A percentile compares a stretch with the other conserved stretches of the same genome.
Conservation (phyloP, 495 filamentous ascomycete genomes). For the Podospora tetraspora region DNA sequence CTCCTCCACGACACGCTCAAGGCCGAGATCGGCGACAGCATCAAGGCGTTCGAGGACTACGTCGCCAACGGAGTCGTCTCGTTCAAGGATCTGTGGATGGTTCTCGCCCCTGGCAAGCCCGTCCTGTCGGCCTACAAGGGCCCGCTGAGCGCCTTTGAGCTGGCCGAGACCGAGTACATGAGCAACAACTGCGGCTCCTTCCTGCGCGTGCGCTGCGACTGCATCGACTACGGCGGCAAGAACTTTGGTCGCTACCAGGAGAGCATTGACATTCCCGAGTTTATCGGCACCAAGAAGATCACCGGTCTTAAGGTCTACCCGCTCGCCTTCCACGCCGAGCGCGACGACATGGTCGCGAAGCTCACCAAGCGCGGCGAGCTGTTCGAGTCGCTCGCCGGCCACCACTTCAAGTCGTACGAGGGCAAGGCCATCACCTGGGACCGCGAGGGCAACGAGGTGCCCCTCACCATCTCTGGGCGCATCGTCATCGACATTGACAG, state of each 20-base stretch:
- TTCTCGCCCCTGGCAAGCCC: conserved; percentile 38
- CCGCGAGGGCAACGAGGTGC: conserved; percentile 31
- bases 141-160: conserved; percentile 32
- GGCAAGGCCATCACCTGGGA: conserved; percentile 41
- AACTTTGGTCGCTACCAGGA: conserved; percentile 48
- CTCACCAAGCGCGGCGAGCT: conserved; percentile 44
- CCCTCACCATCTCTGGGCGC: conserved; percentile 26
- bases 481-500: conserved; percentile 34
- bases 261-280: conserved; percentile 43
- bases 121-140: conserved; percentile 28
- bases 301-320: conserved; percentile 52
- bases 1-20: conserved; percentile 52
- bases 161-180: conserved; percentile 29
- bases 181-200: conserved; percentile 39
- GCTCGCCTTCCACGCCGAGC: conserved; percentile 48
- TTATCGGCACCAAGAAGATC: conserved; percentile 54
- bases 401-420: conserved; percentile 52
- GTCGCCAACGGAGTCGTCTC: conserved; percentile 55
- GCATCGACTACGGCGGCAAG: conserved; percentile 57
- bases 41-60: conserved; percentile 54
- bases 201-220: conserved; percentile 35
- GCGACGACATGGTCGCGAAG: conserved; percentile 33
- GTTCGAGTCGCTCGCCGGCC: conserved; percentile 53
- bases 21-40: conserved; percentile 53
- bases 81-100: conserved; percentile 46